Base-by-base conservation (phyloP, 192 early-diverging fungal species). In the Podila epicladia region DNA sequence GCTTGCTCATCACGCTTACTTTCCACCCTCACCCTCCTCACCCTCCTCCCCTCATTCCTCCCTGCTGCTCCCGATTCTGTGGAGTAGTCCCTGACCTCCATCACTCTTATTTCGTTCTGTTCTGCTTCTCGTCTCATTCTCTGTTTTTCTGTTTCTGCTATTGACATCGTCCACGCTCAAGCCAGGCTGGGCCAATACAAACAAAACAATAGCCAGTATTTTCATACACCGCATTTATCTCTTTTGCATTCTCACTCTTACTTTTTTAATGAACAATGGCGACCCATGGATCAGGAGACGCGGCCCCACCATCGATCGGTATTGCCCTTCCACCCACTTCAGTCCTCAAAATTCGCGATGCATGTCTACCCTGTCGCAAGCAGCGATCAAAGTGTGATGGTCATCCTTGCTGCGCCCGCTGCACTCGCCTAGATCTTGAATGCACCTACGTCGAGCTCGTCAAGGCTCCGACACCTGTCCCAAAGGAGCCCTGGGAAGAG, bases 371-470 rank as follows among this genome's bases (percentile, higher is more conserved):
- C 37, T 80, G 77, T 55, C 77, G 77, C 53, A 80, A 80, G 58
- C 77, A 80, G 24, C 65, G 77, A 19, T 80, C 77, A 17, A 80
- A 80, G 63, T 80, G 77, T 35, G 77, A 80, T 65, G 77, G 77
- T 2, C 77, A 80, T 45, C 66, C 77, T 33, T 69, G 70, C 35
- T 80, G 77, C 24, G 48, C 77, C 37, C 67, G 77, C 32, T 80
- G 77, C 63, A 51, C 71, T 53, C 77, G 71, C 31, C 77, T 80
- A 28, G 77, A 80, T 59, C 77, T 80, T 17, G 77, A 80, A 69
- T 80, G 77, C 58, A 80, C 77, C 24, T 80, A 80, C 58, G 71
- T 80, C 28, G 77, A 80, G 20, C 63, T 80, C 5, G 77, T 80
- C 31, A 80, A 73, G 35, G 77, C 77, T 0, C 77, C 77, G 0